Evolutionary conservation across 371 early-diverging fungal species (phyloP), one percentile per base, ranked within the genome.

Genomic region (Cokeromyces recurvatus): DNA sequence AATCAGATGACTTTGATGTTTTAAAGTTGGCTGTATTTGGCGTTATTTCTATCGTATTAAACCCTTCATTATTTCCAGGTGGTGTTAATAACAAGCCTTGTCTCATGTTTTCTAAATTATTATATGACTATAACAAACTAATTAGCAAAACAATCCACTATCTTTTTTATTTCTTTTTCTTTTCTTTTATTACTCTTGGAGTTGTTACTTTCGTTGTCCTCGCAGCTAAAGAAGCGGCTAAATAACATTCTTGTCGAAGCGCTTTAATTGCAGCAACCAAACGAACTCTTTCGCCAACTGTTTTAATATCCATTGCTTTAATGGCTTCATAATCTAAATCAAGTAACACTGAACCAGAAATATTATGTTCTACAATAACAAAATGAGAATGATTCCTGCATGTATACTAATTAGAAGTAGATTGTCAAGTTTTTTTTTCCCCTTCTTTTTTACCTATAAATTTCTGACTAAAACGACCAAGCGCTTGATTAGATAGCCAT

Each of bases 231-330:
- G 59, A 57, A 11, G 55, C 61, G 21, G 71, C 46, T 20, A 61
- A 46, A 38, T 83, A 68, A 42, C 87, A 86, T 39, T 78, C 77
- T 48, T 84, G 75, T 32, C 86, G 78, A 34, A 91, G 62, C 2
- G 74, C 59, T 38, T 82, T 84, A 37, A 95, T 83, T 7, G 89
- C 90, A 16, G 76, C 62, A 12, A 88, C 60, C 32, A 96, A 64
- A 41, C 86, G 69, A 19, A 92, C 86, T 25, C 93, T 72, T 53
- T 92, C 93, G 20, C 94, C 94, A 10, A 94, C 89, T 1, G 85
- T 84, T 36, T 62, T 62, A 27, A 96, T 81, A 11, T 85, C 86
- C 69, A 96, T 81, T 39, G 90, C 88, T 65, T 89, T 87, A 16
- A 96, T 66, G 3, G 89, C 59, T 29, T 77, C 69, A 60, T 92